Evolutionary conservation across 306 rosid species (phyloP), one percentile per base, ranked within the genome.

Genomic region (Leucaena leucocephala): DNA sequence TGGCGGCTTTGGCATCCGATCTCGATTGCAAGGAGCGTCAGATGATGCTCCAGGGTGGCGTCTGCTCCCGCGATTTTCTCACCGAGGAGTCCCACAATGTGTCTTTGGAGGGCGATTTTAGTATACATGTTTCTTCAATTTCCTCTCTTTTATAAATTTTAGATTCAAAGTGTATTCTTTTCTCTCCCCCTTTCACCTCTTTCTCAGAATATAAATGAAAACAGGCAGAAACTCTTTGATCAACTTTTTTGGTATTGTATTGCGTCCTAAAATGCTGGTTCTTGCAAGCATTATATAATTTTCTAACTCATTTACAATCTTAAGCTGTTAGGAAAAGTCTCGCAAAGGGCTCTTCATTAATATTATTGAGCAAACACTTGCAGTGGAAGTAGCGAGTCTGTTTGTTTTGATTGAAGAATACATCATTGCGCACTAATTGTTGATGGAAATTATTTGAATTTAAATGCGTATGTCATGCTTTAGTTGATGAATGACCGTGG

Each of bases 1-100:
- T 94, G 85, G 98, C 98, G 4, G 98, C 98, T 0, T 89, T 94
- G 33, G 97, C 98, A 2, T 89, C 93, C 78, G 97, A 94, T 92
- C 98, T 94, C 40, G 98, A 94, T 63, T 52, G 84, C 76, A 89
- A 74, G 73, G 98, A 94, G 85, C 92, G 98, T 1, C 97, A 94
- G 92, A 84, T 94, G 90, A 84, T 92, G 97, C 85, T 87, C 16
- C 81, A 67, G 21, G 84, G 87, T 2, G 84, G 84, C 5, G 83
- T 86, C 54, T 79, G 85, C 17, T 64, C 93, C n/a, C 92, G 89
- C n/a, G 94, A 92, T 87, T 94, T 94, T 67, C 91, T 91, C 52
- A 69, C 94, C 72, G 86, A 81, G 79, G 97, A 93, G 81, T 93
- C 98, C 14, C 98, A 94, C 68, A 92, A 94, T 38, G 98, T 94